These are phyloP conservation scores for Neofusicoccum sp. DNA, from an alignment of 2,329 filamentous ascomycete genomes.

Conservation along the genomic window DNA sequence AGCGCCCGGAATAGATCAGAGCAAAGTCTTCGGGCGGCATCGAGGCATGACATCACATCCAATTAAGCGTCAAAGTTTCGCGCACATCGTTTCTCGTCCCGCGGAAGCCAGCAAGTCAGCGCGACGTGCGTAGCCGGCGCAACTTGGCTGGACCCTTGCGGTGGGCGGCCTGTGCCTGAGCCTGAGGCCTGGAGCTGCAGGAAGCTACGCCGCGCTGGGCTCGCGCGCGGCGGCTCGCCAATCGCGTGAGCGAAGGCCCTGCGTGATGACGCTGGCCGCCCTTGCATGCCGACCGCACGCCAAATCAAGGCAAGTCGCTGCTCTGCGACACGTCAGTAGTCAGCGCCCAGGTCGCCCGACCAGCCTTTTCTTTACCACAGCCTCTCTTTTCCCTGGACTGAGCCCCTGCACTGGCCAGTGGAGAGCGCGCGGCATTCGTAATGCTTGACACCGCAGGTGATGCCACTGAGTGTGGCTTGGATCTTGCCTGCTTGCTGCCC, in stretches of 20 bases:
- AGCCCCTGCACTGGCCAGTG: slow-evolving; percentile 3
- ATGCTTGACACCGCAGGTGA: slow-evolving; percentile 12
- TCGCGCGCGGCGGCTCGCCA: neutral
- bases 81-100: neutral
- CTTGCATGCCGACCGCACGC: neutral
- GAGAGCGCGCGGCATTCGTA: slow-evolving; percentile 11
- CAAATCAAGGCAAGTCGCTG: neutral
- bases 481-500: neutral
- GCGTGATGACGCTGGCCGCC: slow-evolving; percentile 6
- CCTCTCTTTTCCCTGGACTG: neutral
- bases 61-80: slow-evolving; percentile 6
- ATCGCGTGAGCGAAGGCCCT: neutral
- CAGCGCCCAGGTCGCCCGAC: slow-evolving; percentile 2
- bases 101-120: too few species aligned
- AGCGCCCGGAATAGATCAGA: slow-evolving; percentile 6
- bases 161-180: neutral
- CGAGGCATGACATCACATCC: slow-evolving; percentile 11
- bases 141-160: slow-evolving; percentile 11
- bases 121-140: slow-evolving; percentile 6
- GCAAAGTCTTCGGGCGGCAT: neutral
- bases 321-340: slow-evolving; percentile 12
- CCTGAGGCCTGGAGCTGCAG: slow-evolving; percentile 3
- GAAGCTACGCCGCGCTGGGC: neutral
- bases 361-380: slow-evolving; percentile 1
- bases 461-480: slow-evolving; percentile 2